These are phyloP conservation scores for Bifiguratus adelaidae DNA, from an alignment of 192 early-diverging fungal species.

Conservation along the genomic window DNA sequence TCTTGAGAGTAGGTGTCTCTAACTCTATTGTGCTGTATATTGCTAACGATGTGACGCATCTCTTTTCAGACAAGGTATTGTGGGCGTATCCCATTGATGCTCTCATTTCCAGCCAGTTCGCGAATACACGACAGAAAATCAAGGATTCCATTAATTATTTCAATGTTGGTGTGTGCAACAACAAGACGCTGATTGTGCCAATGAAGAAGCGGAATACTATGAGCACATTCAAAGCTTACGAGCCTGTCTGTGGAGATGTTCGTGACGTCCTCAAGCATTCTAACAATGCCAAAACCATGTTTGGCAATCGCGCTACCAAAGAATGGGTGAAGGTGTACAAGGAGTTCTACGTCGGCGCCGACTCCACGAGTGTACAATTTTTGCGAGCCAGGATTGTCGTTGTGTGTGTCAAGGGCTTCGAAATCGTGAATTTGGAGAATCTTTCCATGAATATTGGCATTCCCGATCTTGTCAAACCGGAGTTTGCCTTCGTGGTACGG, in stretches of 20 bases:
- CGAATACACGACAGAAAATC: slow-evolving; percentile 24
- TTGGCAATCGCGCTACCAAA: too few relatives aligned
- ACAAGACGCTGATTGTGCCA: slow-evolving; percentile 37
- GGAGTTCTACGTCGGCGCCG: slow-evolving; percentile 89
- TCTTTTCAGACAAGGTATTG: slow-evolving; percentile 40
- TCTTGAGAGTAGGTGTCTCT: slow-evolving; percentile 35
- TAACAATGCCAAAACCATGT: too few relatives aligned
- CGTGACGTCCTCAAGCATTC: too few relatives aligned
- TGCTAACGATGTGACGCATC: not conserved
- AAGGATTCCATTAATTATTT: slow-evolving; percentile 51
- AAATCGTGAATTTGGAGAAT: slow-evolving; percentile 80
- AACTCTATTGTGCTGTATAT: not conserved
- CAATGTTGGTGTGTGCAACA: slow-evolving; percentile 51
- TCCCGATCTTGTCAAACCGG: slow-evolving; percentile 65
- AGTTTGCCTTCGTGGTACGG: slow-evolving; percentile 66
- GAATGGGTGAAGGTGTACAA: slow-evolving; percentile 47
- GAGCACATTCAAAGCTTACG: slow-evolving; percentile 18
- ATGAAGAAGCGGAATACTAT: slow-evolving; percentile 17
- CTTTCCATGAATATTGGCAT: slow-evolving; percentile 68
- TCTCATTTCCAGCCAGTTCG: too few relatives aligned
- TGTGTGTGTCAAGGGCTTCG: slow-evolving; percentile 85
- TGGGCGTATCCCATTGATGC: slow-evolving; percentile 68
- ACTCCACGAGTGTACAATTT: slow-evolving; percentile 75
- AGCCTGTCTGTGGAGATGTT: slow-evolving; percentile 1
- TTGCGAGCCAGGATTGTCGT: slow-evolving; percentile 75